These are phyloP conservation scores for Haplosporangium gracile DNA, from an alignment of 192 early-diverging fungal genomes.

Conservation along the genomic window DNA sequence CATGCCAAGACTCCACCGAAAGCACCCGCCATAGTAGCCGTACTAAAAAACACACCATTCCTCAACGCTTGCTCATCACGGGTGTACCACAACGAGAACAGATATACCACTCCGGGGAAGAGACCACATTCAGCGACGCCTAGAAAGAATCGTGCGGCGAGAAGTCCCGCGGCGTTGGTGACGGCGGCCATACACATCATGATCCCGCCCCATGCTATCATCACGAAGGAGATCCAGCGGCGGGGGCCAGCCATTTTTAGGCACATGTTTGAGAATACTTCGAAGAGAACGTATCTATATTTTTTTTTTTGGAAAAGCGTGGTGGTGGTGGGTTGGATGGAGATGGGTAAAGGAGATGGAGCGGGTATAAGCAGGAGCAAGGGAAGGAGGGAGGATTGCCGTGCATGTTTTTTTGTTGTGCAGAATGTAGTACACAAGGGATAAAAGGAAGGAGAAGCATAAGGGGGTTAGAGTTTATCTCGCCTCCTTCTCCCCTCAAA, in stretches of 20 bases:
- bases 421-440: no score
- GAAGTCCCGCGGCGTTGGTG: slow-evolving; percentile 50
- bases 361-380: no score
- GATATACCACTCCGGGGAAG: slow-evolving; percentile 68
- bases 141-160: slow-evolving; percentile 67
- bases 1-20: slow-evolving; percentile 76
- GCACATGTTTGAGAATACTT: slow-evolving; percentile 75
- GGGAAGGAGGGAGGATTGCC: no score
- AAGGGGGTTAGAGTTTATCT: not conserved
- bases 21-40: slow-evolving; percentile 63
- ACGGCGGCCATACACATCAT: slow-evolving; percentile 63
- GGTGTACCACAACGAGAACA: slow-evolving; percentile 67
- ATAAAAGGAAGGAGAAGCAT: not conserved
- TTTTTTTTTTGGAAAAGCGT: not conserved
- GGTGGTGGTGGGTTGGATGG: not conserved
- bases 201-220: slow-evolving; percentile 65
- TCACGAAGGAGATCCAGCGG: slow-evolving; percentile 67
- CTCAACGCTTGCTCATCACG: slow-evolving; percentile 65
- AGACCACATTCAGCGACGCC: slow-evolving; percentile 69
- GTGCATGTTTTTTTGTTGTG: no score
- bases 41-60: slow-evolving; percentile 64
- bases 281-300: slow-evolving; percentile 66
- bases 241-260: slow-evolving; percentile 67
- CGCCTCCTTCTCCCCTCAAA: not conserved
- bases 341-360: no score